Evolutionary conservation across 306 rosid species (phyloP).

Genomic region (Abrus precatorius): DNA sequence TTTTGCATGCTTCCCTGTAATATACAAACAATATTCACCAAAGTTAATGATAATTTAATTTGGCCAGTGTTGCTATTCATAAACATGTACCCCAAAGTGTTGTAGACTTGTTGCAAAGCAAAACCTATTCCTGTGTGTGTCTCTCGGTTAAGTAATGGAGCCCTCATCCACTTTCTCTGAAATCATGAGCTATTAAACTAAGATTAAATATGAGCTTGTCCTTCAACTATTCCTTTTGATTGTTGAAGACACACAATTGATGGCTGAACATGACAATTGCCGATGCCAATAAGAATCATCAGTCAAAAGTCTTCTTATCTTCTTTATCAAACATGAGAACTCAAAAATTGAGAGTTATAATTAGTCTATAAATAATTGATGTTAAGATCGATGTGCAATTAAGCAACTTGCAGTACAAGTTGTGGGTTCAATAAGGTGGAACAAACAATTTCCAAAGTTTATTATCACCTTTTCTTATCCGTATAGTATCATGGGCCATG

Average conservation of each 20-base stretch:
- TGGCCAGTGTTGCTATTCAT: not conserved
- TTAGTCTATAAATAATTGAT: constrained; percentile 41
- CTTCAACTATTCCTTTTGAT: not conserved
- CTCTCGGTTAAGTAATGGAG: no score
- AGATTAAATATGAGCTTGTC: not conserved
- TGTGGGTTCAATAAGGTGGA: constrained; percentile 10
- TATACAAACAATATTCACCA: not conserved
- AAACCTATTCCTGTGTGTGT: no score
- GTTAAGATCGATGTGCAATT: not conserved
- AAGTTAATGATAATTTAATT: not conserved
- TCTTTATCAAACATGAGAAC: constrained; percentile 7
- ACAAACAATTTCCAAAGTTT: constrained; percentile 38
- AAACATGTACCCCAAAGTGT: no score
- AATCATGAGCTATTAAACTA: not conserved
- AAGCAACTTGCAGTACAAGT: constrained; percentile 40
- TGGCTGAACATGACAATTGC: constrained; percentile 28
- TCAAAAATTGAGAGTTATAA: constrained; percentile 3
- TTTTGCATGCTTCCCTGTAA: constrained; percentile 20
- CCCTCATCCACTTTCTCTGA: no score
- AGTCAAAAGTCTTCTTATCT: constrained; percentile 22
- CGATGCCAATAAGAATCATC: constrained; percentile 23
- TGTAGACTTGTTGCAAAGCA: no score
- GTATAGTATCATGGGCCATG: constrained; percentile 29
- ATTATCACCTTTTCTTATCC: constrained; percentile 34
- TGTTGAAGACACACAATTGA: constrained; percentile 38